Base-by-base conservation (phyloP, 2,329 filamentous ascomycete genomes). In the Alternaria sp. region DNA sequence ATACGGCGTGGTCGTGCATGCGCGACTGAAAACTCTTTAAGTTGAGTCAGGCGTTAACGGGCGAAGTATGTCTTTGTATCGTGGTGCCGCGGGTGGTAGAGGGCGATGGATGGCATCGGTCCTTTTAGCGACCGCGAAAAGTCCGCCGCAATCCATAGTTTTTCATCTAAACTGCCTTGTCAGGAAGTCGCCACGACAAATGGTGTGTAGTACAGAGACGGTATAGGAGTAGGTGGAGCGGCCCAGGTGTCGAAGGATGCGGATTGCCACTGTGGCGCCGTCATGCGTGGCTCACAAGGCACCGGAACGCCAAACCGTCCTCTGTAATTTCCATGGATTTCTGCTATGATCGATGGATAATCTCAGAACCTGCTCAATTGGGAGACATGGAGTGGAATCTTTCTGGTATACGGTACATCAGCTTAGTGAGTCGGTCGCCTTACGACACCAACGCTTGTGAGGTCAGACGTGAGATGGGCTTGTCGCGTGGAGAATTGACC, bases 111-210 rank as follows among this genome's bases (percentile, higher is more conserved):
- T 56, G 10, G 36, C 57, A 46, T 63, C 61, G 61, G 61, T 60
- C 61, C 61, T 58, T 54, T 60, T 60, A 43, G 57, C 19, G 61
- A 63, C 61, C 61, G 61, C 61, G 40, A 63, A 63, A 63, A 59
- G 58, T 60, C 61, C 61, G 61, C 57, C 51, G 51, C 45, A 63
- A 63, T 63, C 57, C 50, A 63, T 51, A 56, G 32, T 60, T 63
- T 56, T 63, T 60, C 10, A 11, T 55, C 6, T 28, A 63, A 60
- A 60, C 40, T 63, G 40, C 61, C 61, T n/a, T 60, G 50, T 60
- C 36, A 36, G 61, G 61, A 63, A 63, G 51, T 63, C 46, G 61
- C 57, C 61, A 63, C 55, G 36, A 51, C 50, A 46, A 30, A 32
- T 36, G 32, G 26, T 54, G 55, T 58, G 36, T 62, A 58, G 28